phyloP scores from a whole-genome alignment of 2,329 filamentous ascomycete species.

The Emericellopsis atlantica region DNA sequence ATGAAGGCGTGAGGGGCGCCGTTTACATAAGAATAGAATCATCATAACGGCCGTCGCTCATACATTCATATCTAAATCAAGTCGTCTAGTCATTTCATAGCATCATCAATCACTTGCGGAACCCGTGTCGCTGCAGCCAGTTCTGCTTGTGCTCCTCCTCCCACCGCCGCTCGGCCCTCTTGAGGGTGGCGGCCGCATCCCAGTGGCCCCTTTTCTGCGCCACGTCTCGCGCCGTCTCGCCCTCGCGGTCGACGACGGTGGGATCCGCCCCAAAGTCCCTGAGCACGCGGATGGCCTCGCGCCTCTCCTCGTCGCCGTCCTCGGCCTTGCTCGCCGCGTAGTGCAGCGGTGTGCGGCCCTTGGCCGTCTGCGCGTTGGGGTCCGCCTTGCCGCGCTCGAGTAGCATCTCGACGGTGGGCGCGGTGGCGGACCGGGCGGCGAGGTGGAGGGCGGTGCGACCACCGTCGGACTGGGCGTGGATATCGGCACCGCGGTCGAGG shows the following conservation, averaged over 20 bases:
- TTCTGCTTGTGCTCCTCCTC: constrained; percentile 15
- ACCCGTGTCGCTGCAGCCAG: constrained; percentile 14
- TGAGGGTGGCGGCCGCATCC: constrained; percentile 17
- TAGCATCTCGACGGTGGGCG: constrained; percentile 16
- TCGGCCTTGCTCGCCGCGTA: constrained; percentile 16
- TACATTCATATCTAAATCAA: no score
- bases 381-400: constrained; percentile 15
- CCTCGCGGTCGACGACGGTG: constrained; percentile 11
- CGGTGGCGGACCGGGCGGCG: constrained; percentile 14
- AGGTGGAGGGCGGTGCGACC: constrained; percentile 18
- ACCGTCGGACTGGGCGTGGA: constrained; percentile 12
- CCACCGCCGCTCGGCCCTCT: constrained; percentile 19
- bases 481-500: constrained; percentile 12
- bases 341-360: constrained; percentile 18
- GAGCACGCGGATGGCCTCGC: constrained; percentile 15
- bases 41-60: no score
- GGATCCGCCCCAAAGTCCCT: constrained; percentile 16
- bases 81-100: no score
- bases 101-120: constrained; percentile 7
- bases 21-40: no score
- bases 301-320: constrained; percentile 15
- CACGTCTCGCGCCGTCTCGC: constrained; percentile 15
- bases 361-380: constrained; percentile 12
- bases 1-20: neutral
- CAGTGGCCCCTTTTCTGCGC: constrained; percentile 17